Evolutionary conservation across 495 filamentous ascomycete species (phyloP).

Genomic region (Talaromyces stipitatus): DNA sequence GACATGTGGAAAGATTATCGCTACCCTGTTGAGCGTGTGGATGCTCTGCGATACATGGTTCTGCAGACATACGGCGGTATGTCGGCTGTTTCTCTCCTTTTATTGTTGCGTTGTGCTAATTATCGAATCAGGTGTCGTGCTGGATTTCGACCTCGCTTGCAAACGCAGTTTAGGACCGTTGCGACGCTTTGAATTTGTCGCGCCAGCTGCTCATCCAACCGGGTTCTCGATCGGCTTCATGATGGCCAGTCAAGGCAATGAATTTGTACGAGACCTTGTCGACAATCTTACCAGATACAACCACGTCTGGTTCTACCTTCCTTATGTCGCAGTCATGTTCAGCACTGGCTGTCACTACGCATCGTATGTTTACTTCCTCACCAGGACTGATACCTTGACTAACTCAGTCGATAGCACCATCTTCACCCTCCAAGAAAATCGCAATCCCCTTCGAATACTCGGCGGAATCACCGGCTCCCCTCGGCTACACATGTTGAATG

Average conservation of each 20-base stretch:
- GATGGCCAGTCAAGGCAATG: conserved; percentile 27
- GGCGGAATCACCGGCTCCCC: conserved; percentile 15
- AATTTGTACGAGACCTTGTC: conserved; percentile 24
- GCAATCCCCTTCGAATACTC: conserved; percentile 27
- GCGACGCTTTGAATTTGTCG: conserved; percentile 31
- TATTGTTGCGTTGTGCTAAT: background rate
- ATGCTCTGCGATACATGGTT: conserved; percentile 65
- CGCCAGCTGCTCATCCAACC: conserved; percentile 27
- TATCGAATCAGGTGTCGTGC: conserved; percentile 15
- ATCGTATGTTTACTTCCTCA: conserved; percentile 13
- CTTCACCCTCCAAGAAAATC: conserved; percentile 23
- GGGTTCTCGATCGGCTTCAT: conserved; percentile 37
- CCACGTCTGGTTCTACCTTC: conserved; percentile 28
- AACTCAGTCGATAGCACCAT: conserved; percentile 13
- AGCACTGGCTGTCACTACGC: conserved; percentile 37
- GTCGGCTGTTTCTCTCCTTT: background rate
- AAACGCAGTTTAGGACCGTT: conserved; percentile 28
- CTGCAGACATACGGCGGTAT: conserved; percentile 62
- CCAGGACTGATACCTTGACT: background rate
- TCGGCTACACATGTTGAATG: conserved; percentile 35
- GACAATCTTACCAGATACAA: conserved; percentile 24
- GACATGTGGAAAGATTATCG: conserved; percentile 57
- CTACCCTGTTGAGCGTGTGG: conserved; percentile 62
- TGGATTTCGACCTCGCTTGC: conserved; percentile 37
- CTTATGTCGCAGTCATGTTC: conserved; percentile 37